A percentile compares a stretch with the other conserved stretches of the same genome.
Evolutionary conservation across 1,284 basidiomycete species (phyloP).

Genomic region (Moniliella sp.): DNA sequence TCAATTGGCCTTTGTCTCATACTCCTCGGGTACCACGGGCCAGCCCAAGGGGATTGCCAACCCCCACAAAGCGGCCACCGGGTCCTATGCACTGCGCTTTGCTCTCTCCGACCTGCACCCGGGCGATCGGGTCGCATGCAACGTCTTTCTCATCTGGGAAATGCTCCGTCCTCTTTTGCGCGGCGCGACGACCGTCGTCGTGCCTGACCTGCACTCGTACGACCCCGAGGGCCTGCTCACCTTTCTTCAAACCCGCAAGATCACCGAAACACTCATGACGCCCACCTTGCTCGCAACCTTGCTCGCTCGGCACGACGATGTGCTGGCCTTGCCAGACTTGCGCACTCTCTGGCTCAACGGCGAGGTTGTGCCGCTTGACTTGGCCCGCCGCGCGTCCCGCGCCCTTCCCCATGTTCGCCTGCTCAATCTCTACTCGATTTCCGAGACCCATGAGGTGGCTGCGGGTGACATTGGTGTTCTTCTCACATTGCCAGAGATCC

Average conservation of each 20-base stretch:
- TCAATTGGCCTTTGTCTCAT: conserved; percentile 28
- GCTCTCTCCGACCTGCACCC: conserved; percentile 17
- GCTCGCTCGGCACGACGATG: conserved; percentile 16
- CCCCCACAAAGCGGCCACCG: conserved; percentile 24
- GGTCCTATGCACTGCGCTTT: conserved; percentile 28
- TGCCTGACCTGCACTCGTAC: conserved; percentile 25
- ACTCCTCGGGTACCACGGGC: conserved; percentile 31
- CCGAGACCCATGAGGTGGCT: conserved; percentile 31
- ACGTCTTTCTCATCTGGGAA: conserved; percentile 33
- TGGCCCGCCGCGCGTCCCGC: conserved; percentile 17
- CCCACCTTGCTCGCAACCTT: conserved; percentile 27
- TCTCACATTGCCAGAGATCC: too few relatives aligned
- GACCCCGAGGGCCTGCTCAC: conserved; percentile 24
- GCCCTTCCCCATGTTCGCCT: conserved; percentile 22
- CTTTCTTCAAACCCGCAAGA: conserved; percentile 12
- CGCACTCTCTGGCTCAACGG: conserved; percentile 31
- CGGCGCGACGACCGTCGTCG: conserved; percentile 26
- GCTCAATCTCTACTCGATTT: conserved; percentile 30
- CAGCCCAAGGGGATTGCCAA: conserved; percentile 32
- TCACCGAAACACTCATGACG: conserved; percentile 33
- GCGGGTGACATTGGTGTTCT: conserved; percentile 22
- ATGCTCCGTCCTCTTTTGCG: conserved; percentile 28
- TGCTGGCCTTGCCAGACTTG: conserved; percentile 13
- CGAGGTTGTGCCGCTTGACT: conserved; percentile 29
- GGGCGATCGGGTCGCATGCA: conserved; percentile 28